A percentile compares a stretch with the other conserved stretches of the same genome.
Evolutionary conservation across 2,329 filamentous ascomycete genomes (phyloP).

Genomic region (Cryphonectria japonica): DNA sequence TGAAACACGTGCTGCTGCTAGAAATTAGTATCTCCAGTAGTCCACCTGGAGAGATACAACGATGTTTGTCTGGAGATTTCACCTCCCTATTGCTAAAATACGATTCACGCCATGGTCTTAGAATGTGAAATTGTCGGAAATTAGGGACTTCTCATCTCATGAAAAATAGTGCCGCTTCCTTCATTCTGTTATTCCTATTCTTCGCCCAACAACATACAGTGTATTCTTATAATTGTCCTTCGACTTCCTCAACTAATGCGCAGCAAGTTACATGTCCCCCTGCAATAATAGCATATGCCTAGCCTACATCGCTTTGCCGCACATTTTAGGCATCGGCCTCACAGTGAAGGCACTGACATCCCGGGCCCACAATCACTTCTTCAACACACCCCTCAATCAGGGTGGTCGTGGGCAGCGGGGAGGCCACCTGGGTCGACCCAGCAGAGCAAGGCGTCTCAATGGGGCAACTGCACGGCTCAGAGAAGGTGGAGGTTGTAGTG

Average conservation of each 20-base stretch:
- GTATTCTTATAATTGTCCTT: neutral
- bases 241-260: neutral
- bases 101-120: neutral
- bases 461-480: neutral
- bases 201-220: neutral
- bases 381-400: slow-evolving; percentile 6
- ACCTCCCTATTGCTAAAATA: neutral
- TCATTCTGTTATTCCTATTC: neutral
- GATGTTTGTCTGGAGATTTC: neutral
- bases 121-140: neutral
- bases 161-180: neutral
- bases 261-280: neutral
- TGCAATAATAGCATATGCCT: neutral
- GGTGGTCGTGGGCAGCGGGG: neutral
- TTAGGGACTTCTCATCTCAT: too few species aligned
- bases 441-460: neutral
- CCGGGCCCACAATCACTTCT: slow-evolving; percentile 6
- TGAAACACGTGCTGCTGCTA: neutral
- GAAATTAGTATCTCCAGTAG: neutral
- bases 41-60: neutral
- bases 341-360: neutral
- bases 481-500: neutral
- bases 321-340: neutral
- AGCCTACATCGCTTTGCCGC: neutral
- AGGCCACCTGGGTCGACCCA: neutral